Conservation (phyloP, 352 stramenopile genomes). For the Globisporangium echinulatum region DNA sequence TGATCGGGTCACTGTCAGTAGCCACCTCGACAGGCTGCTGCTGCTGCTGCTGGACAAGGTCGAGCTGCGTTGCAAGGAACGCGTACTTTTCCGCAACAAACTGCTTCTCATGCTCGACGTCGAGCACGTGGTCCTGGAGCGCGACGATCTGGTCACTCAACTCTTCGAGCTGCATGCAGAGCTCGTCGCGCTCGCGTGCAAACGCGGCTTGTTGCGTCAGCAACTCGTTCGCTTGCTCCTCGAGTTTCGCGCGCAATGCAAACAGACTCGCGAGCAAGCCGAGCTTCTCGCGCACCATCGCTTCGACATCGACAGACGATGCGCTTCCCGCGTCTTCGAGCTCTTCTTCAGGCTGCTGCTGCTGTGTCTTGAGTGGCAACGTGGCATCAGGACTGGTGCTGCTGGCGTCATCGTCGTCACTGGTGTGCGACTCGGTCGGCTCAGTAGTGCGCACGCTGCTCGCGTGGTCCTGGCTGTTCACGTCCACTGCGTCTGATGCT, state of each 20-base stretch:
- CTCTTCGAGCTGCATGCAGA: constrained; percentile 15
- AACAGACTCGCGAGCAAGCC: constrained; percentile 23
- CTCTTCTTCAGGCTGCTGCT: constrained; percentile 8
- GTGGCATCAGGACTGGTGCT: background rate
- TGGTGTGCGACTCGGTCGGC: constrained; percentile 1
- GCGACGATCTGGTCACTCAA: constrained; percentile 7
- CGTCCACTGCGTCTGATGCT: background rate
- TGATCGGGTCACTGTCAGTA: background rate
- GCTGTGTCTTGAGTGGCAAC: background rate
- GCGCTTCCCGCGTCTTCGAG: background rate
- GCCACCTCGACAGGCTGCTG: background rate
- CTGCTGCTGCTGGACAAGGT: constrained; percentile 18
- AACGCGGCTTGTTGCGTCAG: constrained; percentile 18
- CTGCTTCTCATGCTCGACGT: constrained; percentile 26
- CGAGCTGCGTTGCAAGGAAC: constrained; percentile 22
- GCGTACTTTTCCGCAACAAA: constrained; percentile 31
- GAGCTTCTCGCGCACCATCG: constrained; percentile 17
- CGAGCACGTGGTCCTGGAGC: constrained; percentile 7
- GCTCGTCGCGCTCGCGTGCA: constrained; percentile 12
- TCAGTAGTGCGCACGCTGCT: constrained; percentile 5
- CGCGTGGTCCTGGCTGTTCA: constrained; percentile 3
- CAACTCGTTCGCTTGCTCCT: constrained; percentile 12
- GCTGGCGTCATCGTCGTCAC: background rate
- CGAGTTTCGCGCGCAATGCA: constrained; percentile 14
- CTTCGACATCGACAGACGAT: constrained; percentile 7